These are phyloP conservation scores for Xerocomus potaroensis DNA, from an alignment of 768 basidiomycete species.

Conservation along the genomic window DNA sequence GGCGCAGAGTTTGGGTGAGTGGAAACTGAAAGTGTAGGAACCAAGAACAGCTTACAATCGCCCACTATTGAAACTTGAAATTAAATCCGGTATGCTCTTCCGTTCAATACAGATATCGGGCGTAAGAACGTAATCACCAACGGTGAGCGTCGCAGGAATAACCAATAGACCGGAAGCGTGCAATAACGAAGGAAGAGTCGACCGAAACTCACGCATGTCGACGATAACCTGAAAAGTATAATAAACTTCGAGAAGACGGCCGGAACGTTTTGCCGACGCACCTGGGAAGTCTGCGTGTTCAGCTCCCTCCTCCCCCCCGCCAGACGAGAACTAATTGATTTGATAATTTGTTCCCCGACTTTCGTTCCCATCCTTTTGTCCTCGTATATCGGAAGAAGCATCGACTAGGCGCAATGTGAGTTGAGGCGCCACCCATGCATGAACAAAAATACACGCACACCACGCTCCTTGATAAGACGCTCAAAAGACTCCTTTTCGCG, in stretches of 20 bases:
- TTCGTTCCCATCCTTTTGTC: conserved; percentile 42
- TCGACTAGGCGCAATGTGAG: conserved; percentile 49
- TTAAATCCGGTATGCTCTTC: conserved; percentile 89
- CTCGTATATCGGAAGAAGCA: conserved; percentile 82
- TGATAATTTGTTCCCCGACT: conserved; percentile 56
- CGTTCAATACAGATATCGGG: conserved; percentile 96
- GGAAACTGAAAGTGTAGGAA: background rate
- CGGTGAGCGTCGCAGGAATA: conserved; percentile 87
- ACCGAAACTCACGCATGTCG: conserved; percentile 95
- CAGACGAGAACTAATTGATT: conserved; percentile 77
- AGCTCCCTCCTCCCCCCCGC: conserved; percentile 80
- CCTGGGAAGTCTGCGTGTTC: conserved; percentile 61
- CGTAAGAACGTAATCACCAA: conserved; percentile 94
- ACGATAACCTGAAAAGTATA: conserved; percentile 71
- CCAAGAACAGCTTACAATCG: conserved; percentile 66
- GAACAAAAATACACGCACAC: conserved; percentile 48
- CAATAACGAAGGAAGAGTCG: conserved; percentile 83
- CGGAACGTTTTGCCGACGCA: conserved; percentile 19
- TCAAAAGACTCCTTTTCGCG: conserved; percentile 95
- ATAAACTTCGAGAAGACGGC: background rate
- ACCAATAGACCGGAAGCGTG: conserved; percentile 78
- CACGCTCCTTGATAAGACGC: conserved; percentile 85
- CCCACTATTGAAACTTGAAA: conserved; percentile 92
- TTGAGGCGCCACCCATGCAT: background rate
- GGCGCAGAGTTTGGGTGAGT: conserved; percentile 3